Evolutionary conservation across 352 stramenopile species (phyloP), one percentile per base, ranked within the genome.

Genomic region (Poterioochromonas sp.): DNA sequence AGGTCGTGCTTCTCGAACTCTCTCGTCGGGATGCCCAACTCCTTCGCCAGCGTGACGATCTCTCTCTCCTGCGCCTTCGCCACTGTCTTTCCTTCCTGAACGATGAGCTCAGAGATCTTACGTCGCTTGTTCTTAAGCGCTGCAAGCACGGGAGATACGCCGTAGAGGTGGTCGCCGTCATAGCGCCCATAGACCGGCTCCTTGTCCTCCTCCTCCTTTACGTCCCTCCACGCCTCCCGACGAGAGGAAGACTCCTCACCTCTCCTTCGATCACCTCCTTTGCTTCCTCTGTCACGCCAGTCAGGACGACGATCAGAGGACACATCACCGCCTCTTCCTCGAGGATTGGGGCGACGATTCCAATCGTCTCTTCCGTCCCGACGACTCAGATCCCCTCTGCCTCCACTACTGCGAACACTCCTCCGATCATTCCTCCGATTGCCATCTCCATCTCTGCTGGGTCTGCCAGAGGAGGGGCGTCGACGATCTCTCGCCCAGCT

Each of bases 61-160:
- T 53, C 77, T 29, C 47, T 40, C 20, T 77, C 64, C 40, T 73
- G 53, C 29, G 51, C 62, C n/a, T 86, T 80, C 71, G 83, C 84
- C 5, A 79, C 80, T n/a, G 79, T 80, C 26, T 22, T 54, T 12
- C 69, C 79, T 22, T 84, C 79, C 40, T 83, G 81, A 26, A 82
- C 63, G 47, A 82, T 83, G 29, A 86, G 64, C 49, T 76, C 79
- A 29, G 83, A 71, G 3, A 81, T 71, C 3, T 77, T 76, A 0
- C 83, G 79, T 54, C 81, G 53, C 26, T 79, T 18, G 29, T 43
- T 76, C 1, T 29, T 5, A 26, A 80, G 29, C 40, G 77, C 77
- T 11, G 32, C 18, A 40, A 47, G 65, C 1, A 80, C 77, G 0
- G 77, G 65, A 22, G 35, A 34, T 26, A 80, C 41, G 1, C 77